These are phyloP conservation scores for Hysterangium stoloniferum DNA, from an alignment of 768 basidiomycete genomes.

Conservation along the genomic window DNA sequence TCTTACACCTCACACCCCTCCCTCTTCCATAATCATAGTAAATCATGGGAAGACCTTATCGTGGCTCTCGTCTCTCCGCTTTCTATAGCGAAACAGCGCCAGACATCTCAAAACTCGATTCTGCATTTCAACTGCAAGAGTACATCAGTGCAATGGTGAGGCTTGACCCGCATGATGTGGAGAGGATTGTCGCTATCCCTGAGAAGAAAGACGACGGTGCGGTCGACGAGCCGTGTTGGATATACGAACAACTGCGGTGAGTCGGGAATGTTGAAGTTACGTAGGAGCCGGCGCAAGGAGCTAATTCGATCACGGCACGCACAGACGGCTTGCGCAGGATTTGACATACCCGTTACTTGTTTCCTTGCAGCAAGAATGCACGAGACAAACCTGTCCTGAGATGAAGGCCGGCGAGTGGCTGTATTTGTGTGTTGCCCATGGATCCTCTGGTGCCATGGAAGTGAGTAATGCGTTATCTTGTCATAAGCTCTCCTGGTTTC, in stretches of 20 bases:
- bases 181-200: constrained; percentile 72
- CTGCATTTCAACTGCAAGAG: constrained; percentile 92
- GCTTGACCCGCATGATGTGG: constrained; percentile 82
- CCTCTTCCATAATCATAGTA: too few relatives aligned
- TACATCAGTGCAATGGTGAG: constrained; percentile 86
- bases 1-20: too few relatives aligned
- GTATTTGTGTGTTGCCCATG: constrained; percentile 93
- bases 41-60: constrained; percentile 46
- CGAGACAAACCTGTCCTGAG: constrained; percentile 78
- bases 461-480: constrained; percentile 30
- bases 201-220: constrained; percentile 33
- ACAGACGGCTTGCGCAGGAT: constrained; percentile 81
- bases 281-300: not conserved
- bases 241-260: constrained; percentile 60
- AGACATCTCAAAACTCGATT: constrained; percentile 62
- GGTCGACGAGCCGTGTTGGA: constrained; percentile 82
- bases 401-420: constrained; percentile 99
- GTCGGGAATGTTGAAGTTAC: constrained; percentile 15
- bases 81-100: constrained; percentile 54
- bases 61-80: constrained; percentile 69
- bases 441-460: constrained; percentile 82
- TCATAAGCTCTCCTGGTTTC: not conserved
- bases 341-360: constrained; percentile 80
- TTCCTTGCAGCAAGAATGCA: constrained; percentile 81
- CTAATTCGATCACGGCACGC: not conserved